Conservation (phyloP, 331 rosid species). For the Rhamnella rubrinervis region DNA sequence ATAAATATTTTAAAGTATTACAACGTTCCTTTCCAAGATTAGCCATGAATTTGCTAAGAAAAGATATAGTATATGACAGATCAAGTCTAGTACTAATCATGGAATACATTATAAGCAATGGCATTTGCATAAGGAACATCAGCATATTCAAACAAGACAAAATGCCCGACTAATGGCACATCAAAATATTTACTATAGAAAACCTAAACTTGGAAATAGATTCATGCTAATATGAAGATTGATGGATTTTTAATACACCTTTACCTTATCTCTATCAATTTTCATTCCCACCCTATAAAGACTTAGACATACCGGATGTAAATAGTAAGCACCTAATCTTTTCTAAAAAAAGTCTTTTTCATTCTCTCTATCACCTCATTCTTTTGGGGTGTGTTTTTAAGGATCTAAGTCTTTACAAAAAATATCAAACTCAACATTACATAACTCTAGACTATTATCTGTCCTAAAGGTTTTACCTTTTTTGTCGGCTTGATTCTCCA, state of each 20-base stretch:
- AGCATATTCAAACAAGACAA: fast-evolving
- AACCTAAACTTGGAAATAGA: not conserved
- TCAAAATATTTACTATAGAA: not conserved
- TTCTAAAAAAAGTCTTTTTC: too few species aligned
- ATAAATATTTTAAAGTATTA: not conserved
- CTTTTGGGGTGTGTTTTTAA: too few species aligned
- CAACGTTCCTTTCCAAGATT: not conserved
- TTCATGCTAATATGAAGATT: not conserved
- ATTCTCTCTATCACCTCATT: too few species aligned
- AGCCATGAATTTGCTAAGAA: not conserved
- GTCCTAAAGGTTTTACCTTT: too few species aligned
- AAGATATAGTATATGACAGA: not conserved
- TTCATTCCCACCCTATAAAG: not conserved
- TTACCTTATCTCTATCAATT: not conserved
- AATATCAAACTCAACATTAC: too few species aligned
- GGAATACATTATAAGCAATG: not conserved
- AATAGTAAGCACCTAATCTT: too few species aligned
- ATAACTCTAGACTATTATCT: too few species aligned
- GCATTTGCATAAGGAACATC: not conserved
- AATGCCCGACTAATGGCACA: too few species aligned
- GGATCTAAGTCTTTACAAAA: too few species aligned
- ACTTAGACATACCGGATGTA: too few species aligned
- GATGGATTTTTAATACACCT: not conserved
- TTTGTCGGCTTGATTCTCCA: not conserved
- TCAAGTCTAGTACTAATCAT: not conserved